phyloP scores from a whole-genome alignment of 2,329 filamentous ascomycete genomes.

The Colletotrichum sansevieriae region DNA sequence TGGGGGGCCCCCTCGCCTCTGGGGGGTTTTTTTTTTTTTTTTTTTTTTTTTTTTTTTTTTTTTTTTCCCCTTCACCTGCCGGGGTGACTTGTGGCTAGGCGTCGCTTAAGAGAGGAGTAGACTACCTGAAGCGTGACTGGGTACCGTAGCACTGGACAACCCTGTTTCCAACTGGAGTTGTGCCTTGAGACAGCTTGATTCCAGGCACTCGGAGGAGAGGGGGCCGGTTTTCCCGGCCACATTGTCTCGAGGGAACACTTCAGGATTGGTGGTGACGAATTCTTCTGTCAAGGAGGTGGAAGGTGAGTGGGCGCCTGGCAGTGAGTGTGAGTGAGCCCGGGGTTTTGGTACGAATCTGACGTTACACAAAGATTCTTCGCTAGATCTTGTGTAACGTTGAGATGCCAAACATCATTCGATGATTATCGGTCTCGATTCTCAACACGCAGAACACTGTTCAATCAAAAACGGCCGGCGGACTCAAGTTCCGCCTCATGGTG shows the following conservation, averaged over 20 bases:
- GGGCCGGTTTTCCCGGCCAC: not conserved
- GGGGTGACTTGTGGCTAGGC: constrained; percentile 25
- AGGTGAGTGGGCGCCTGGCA: not conserved
- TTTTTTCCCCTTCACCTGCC: not conserved
- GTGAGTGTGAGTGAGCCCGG: not conserved
- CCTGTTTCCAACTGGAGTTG: constrained; percentile 5
- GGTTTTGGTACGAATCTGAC: not conserved
- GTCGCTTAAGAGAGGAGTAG: constrained; percentile 9
- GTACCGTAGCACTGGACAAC: constrained; percentile 15
- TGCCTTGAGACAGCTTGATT: constrained; percentile 27
- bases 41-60: not conserved
- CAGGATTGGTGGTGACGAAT: not conserved
- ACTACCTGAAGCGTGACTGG: not conserved
- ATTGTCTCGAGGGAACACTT: not conserved
- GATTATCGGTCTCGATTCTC: not conserved
- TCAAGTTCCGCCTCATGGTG: not conserved
- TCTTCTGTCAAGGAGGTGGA: not conserved
- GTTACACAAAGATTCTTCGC: constrained; percentile 10
- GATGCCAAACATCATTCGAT: constrained; percentile 1
- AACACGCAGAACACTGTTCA: not conserved
- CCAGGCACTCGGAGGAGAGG: constrained; percentile 30
- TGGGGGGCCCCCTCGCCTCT: too few species aligned
- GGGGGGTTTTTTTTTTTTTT: too few species aligned
- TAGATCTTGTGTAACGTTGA: constrained; percentile 20
- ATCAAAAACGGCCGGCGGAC: not conserved